These are phyloP conservation scores for Amphirosellinia nigrospora DNA, from an alignment of 495 filamentous ascomycete species.

Conservation along the genomic window DNA sequence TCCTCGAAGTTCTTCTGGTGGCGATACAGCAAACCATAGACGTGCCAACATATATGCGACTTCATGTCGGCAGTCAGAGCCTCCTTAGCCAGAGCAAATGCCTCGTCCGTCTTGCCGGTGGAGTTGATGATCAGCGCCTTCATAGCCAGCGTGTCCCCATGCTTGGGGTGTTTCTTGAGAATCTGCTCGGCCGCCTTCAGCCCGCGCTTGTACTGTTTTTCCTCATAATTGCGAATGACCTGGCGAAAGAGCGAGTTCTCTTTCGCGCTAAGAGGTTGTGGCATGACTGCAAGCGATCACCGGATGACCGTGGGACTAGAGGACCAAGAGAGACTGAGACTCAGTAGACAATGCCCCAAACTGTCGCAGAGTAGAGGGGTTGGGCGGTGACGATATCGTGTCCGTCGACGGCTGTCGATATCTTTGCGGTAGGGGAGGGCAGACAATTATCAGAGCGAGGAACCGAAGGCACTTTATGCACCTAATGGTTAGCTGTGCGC, in stretches of 20 bases:
- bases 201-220: slow-evolving; percentile 98
- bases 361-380: not conserved
- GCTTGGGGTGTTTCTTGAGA: slow-evolving; percentile 88
- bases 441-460: not conserved
- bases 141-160: slow-evolving; percentile 99
- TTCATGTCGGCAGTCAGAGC: slow-evolving; percentile 95
- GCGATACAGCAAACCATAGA: slow-evolving; percentile 94
- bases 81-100: slow-evolving; percentile 88
- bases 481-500: not conserved
- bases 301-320: slow-evolving; percentile 28
- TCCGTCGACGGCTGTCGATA: not conserved
- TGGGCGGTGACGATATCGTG: not conserved
- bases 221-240: slow-evolving; percentile 93
- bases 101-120: slow-evolving; percentile 88
- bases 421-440: too few species aligned
- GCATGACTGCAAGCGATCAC: slow-evolving; percentile 57
- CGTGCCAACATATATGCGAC: slow-evolving; percentile 99
- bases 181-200: slow-evolving; percentile 94
- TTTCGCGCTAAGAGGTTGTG: slow-evolving; percentile 85
- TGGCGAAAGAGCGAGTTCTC: slow-evolving; percentile 92
- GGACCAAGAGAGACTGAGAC: slow-evolving; percentile 8
- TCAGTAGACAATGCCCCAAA: not conserved
- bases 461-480: not conserved
- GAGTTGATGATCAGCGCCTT: slow-evolving; percentile 96
- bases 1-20: slow-evolving; percentile 97